These are phyloP conservation scores for Xylariaceae sp. DNA, from an alignment of 2,329 filamentous ascomycete species.

Conservation along the genomic window DNA sequence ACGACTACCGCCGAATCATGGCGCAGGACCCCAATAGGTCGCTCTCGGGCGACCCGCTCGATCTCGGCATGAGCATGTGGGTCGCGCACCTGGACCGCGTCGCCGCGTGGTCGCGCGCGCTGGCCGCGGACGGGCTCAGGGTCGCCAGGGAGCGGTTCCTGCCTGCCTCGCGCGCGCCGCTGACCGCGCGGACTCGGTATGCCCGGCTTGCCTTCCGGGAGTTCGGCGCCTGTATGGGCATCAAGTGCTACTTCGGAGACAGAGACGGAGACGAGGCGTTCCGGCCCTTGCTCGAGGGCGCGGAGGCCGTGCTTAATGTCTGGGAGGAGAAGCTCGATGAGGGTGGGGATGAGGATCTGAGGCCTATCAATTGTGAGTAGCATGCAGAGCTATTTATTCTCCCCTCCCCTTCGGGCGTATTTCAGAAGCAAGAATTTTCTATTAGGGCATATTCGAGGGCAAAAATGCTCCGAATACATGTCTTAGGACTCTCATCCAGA, in stretches of 20 bases:
- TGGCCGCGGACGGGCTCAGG: slow-evolving; percentile 38
- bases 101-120: slow-evolving; percentile 50
- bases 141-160: slow-evolving; percentile 32
- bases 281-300: slow-evolving; percentile 26
- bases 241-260: slow-evolving; percentile 41
- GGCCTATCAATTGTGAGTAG: slow-evolving; percentile 58
- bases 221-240: slow-evolving; percentile 55
- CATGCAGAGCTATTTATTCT: too few relatives aligned
- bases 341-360: slow-evolving; percentile 43
- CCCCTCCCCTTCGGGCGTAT: too few relatives aligned
- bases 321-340: slow-evolving; percentile 42
- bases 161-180: slow-evolving; percentile 27
- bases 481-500: too few relatives aligned
- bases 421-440: too few relatives aligned
- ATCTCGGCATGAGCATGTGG: slow-evolving; percentile 64
- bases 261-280: slow-evolving; percentile 26
- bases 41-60: slow-evolving; percentile 53
- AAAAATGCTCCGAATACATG: too few relatives aligned
- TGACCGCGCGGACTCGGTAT: slow-evolving; percentile 27
- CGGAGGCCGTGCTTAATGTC: slow-evolving; percentile 37
- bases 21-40: slow-evolving; percentile 40
- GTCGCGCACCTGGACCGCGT: slow-evolving; percentile 53
- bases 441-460: too few relatives aligned
- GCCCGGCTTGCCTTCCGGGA: slow-evolving; percentile 54
- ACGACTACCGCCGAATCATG: slow-evolving; percentile 54